A percentile compares a stretch with the other conserved stretches of the same genome.
Evolutionary conservation across 1,139 yeast genomes (phyloP).

Genomic region (Geotrichum klebahnii): DNA sequence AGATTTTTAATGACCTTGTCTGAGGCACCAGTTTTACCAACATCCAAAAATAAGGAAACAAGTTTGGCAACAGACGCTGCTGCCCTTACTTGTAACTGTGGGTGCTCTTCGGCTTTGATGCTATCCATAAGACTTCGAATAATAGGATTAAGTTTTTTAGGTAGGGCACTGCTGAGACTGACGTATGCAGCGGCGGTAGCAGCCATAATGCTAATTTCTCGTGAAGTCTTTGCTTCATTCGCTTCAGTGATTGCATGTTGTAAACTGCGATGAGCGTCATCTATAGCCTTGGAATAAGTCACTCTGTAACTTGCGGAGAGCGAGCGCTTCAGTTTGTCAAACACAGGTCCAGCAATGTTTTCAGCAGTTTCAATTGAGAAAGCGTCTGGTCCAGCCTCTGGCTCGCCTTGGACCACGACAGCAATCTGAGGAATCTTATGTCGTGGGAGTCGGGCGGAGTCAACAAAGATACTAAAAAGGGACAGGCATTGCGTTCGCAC

Average conservation of each 20-base stretch:
- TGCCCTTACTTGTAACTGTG: slow-evolving; percentile 63
- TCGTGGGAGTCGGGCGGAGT: slow-evolving; percentile 69
- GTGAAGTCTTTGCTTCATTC: slow-evolving; percentile 48
- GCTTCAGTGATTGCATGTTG: slow-evolving; percentile 68
- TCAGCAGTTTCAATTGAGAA: slow-evolving; percentile 78
- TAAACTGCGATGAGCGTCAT: slow-evolving; percentile 73
- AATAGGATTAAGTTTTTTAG: slow-evolving; percentile 81
- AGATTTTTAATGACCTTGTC: slow-evolving; percentile 86
- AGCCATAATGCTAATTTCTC: slow-evolving; percentile 65
- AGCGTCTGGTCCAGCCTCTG: slow-evolving; percentile 92
- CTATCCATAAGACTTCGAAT: slow-evolving; percentile 92
- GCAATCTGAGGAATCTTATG: slow-evolving; percentile 79
- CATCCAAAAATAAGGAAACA: slow-evolving; percentile 52
- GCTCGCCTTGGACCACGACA: slow-evolving; percentile 87
- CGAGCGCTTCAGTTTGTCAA: slow-evolving; percentile 57
- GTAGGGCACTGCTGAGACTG: slow-evolving; percentile 53
- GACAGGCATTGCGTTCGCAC: slow-evolving; percentile 86
- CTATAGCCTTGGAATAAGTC: slow-evolving; percentile 66
- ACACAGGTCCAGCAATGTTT: slow-evolving; percentile 60
- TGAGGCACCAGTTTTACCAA: slow-evolving; percentile 66
- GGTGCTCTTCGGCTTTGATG: slow-evolving; percentile 69
- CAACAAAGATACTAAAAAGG: slow-evolving; percentile 69
- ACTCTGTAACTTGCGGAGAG: slow-evolving; percentile 72
- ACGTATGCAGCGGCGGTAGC: slow-evolving; percentile 64
- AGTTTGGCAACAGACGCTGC: slow-evolving; percentile 66